Evolutionary conservation across 176 grass and related monocot genomes (phyloP), one percentile per base, ranked within the genome.

Genomic region (Rhynchospora breviuscula): DNA sequence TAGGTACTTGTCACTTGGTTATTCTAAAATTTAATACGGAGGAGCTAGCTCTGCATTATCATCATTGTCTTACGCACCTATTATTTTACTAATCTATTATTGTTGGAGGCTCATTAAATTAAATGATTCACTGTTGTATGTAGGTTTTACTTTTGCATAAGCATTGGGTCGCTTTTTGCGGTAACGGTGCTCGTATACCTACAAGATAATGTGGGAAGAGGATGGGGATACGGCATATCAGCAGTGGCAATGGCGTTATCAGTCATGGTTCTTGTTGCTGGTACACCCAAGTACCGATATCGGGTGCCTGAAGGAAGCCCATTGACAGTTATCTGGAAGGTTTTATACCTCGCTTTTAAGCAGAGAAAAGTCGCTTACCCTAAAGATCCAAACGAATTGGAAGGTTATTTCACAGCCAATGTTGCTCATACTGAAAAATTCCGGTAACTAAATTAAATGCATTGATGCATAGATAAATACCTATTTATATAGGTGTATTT

Each of bases 141-240:
- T 48, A 81, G 90, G 72, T 93, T 97, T 88, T 97, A 97, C 87
- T 89, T 91, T 54, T 69, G 85, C 86, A 59, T 90, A 85, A 97
- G 84, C 84, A 82, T 93, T 25, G 91, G 94, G 7, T 97, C 94
- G 2, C 84, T 97, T 29, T 86, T 93, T 59, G 90, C 94, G 45
- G 91, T 88, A 53, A 93, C 94, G 17, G 85, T 90, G 56, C 87
- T 97, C 19, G 89, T 90, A 80, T 97, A 93, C 84, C 74, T 88
- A 31, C 91, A 97, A 88, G 89, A 93, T 79, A 74, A 89, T 83
- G 91, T 92, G 31, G 84, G 87, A 0, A 64, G 94, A 1, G 72
- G 53, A 0, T 88, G 84, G 83, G 94, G 91, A 0, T 93, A 93
- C 66, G 90, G 94, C 58, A 78, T 87, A 12, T 90, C 94, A 10